Conservation (phyloP, 768 basidiomycete species). For the Sistotremastrum niveocremeum region DNA sequence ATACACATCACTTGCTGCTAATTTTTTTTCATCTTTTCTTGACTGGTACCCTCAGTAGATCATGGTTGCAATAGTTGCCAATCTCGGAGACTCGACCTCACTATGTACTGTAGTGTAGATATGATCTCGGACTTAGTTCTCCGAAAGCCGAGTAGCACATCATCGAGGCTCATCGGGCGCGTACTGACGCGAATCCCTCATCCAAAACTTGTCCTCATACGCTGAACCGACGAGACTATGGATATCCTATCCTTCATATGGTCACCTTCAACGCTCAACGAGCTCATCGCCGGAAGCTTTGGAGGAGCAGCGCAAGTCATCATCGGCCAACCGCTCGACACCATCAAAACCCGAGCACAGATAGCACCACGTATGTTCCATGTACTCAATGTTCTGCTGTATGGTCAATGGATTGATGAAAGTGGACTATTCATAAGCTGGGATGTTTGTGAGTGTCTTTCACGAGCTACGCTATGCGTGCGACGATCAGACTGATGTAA, state of each 20-base stretch:
- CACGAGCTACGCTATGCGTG: not conserved
- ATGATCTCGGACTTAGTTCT: no score
- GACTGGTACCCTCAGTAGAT: no score
- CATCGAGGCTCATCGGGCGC: no score
- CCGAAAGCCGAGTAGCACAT: no score
- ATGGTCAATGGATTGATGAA: slow-evolving; percentile 3
- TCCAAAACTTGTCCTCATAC: no score
- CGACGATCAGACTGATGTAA: not conserved
- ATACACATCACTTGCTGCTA: no score
- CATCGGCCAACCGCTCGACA: slow-evolving; percentile 87
- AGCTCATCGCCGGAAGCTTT: slow-evolving; percentile 77
- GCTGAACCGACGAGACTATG: no score
- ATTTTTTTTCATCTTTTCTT: no score
- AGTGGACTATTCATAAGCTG: slow-evolving; percentile 31
- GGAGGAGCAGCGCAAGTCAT: slow-evolving; percentile 93
- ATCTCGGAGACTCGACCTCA: no score
- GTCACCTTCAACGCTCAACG: slow-evolving; percentile 52
- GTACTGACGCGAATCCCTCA: no score
- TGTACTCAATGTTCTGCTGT: slow-evolving; percentile 14
- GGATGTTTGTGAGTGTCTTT: slow-evolving; percentile 64
- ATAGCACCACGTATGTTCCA: slow-evolving; percentile 55
- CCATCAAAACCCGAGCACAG: slow-evolving; percentile 80
- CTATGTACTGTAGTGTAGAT: no score
- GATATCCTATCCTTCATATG: slow-evolving; percentile 10
- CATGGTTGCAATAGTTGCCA: no score